Conservation (phyloP, 2,329 filamentous ascomycete genomes). For the Cladosporium sp. region DNA sequence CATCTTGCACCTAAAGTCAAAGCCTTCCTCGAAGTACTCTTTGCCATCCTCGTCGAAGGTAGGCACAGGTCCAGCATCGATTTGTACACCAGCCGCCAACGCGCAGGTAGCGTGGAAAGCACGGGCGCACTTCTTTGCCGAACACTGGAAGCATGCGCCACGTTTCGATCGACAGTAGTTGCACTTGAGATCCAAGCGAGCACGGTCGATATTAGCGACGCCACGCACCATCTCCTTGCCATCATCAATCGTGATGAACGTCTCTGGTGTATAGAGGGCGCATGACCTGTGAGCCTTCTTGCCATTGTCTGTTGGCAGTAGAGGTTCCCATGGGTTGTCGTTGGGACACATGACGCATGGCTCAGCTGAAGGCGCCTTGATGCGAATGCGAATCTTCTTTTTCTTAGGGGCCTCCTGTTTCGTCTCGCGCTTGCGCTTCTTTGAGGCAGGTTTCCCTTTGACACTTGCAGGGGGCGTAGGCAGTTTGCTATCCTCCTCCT, state of each 20-base stretch:
- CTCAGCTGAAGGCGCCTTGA: constrained; percentile 70
- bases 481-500: constrained; percentile 62
- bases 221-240: constrained; percentile 76
- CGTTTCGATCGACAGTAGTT: constrained; percentile 91
- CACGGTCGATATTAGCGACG: constrained; percentile 78
- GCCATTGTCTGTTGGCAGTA: constrained; percentile 86
- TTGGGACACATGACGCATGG: constrained; percentile 94
- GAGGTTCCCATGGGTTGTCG: constrained; percentile 75
- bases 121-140: constrained; percentile 87
- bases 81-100: constrained; percentile 84
- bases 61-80: constrained; percentile 82
- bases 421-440: constrained; percentile 69
- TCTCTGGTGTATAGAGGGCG: constrained; percentile 89
- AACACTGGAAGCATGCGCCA: constrained; percentile 97
- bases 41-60: constrained; percentile 88
- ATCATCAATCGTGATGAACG: constrained; percentile 72
- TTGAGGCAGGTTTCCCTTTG: constrained; percentile 59
- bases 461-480: constrained; percentile 78
- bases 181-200: constrained; percentile 87
- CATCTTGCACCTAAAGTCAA: constrained; percentile 92
- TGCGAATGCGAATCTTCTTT: constrained; percentile 76
- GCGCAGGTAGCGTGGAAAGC: constrained; percentile 96
- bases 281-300: constrained; percentile 86
- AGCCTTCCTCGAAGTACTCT: constrained; percentile 88
- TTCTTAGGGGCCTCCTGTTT: constrained; percentile 58